Evolutionary conservation across 2,329 filamentous ascomycete genomes (phyloP), one percentile per base, ranked within the genome.

Genomic region (Harringtonia lauricola): DNA sequence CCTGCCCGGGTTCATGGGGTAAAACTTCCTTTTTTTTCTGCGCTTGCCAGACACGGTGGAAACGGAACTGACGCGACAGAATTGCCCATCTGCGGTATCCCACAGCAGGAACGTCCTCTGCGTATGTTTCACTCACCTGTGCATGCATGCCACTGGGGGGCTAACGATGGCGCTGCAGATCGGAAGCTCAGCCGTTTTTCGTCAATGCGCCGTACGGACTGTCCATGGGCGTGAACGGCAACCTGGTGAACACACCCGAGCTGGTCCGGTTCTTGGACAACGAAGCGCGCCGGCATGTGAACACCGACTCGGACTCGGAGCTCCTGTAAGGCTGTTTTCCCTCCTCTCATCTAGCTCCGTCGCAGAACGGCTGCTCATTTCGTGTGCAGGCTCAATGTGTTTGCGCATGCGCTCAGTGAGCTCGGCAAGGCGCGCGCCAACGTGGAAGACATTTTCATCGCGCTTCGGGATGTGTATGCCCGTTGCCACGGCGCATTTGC

Each of bases 161-260:
- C n/a, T n/a, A n/a, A n/a, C n/a, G n/a, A n/a, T n/a, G n/a, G n/a
- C n/a, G n/a, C n/a, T 18, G 6, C 36, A 90, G 86, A 56, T 81
- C 86, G 8, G 87, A 95, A 64, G 86, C 86, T 12, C 88, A 95
- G 63, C 89, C 89, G 1, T 94, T 95, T 63, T 95, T 92, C 59
- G 86, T 92, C 55, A 94, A 94, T 67, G 76, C 74, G 46, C 86
- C 86, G 1, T 92, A 87, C 58, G 87, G 87, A 39, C 83, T 94
- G 54, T 84, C 75, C 56, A 75, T 92, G 59, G 76, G 81, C 19
- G 82, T 92, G 64, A 95, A 95, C 57, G 88, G 89, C 47, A 95
- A 95, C 64, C 70, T 95, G 38, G 85, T 94, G 67, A 75, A 94
- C 57, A 77, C 81, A 6, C 71, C 72, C 2, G 79, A 84, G 42